Base-by-base conservation (phyloP, 148 eudicot genomes). In the Chenopodium berlandieri region DNA sequence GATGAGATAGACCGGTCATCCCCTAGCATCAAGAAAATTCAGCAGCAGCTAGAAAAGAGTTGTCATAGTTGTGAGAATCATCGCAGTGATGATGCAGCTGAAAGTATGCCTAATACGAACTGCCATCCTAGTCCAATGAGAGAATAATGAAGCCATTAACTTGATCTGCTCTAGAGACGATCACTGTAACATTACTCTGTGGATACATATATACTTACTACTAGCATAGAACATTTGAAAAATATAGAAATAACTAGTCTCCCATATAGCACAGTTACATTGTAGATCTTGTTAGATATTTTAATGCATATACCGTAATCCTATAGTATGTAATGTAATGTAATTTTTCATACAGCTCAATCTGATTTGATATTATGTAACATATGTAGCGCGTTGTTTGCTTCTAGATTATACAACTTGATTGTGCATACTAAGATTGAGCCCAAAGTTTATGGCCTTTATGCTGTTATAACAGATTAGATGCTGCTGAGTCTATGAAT, bases 1-100 rank as follows among this genome's bases (percentile, higher is more conserved):
- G 86, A 86, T 78, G 47, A 83, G 19, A 80, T 73, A 74, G 82
- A 86, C 23, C 20, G 13, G 17, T 66, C 83, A 22, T 83, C 70
- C 20, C 88, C 74, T 73, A 86, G 70, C 6, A 69, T 83, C 69
- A 78, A 64, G 63, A 86, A 68, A 32, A 60, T 25, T 37, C 86
- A 79, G 66, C 23, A 79, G 66, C 23, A 11, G 17, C 69, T 10
- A 25, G 72, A 65, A 2, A 60, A 9, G 30, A 78, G 52, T 60
- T 32, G 71, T 54, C 54, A 4, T 9, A 25, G n/a, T 25, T 10
- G 14, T 11, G 47, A 47, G 62, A n/a, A 4, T 34, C 73, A 73
- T 20, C 44, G 23, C 0, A 19, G 62, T 37, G 65, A 79, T 13
- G 77, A 71, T 52, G 58, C 12, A 62, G 27, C 72, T 66, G 75